Base-by-base conservation (phyloP, 2,329 filamentous ascomycete genomes). In the Fusarium sp. region DNA sequence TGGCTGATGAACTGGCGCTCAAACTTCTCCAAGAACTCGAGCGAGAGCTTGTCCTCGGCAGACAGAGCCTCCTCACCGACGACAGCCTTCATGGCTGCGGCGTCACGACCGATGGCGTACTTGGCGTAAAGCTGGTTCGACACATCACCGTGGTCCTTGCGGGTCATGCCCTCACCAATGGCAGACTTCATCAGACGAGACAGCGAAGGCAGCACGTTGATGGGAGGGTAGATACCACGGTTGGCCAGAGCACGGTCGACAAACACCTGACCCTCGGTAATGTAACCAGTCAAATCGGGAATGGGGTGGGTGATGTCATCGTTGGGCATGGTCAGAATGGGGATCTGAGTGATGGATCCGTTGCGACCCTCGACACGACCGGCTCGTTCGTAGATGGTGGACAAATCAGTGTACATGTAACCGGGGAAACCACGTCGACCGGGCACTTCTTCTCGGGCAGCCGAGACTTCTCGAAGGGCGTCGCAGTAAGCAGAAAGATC, bases 331-430 rank as follows among this genome's bases (percentile, higher is more conserved):
- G 97, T 98, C 86, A 99, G 85, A 83, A 99, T 99, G 70, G 97
- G 97, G 80, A 99, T 98, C 87, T 99, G 97, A 23, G 97, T 99
- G 80, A 99, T 99, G 80, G 97, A 99, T 71, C 97, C 97, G 81
- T 98, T 98, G 79, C 97, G 94, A 79, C 97, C 97, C 81, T 95
- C 89, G 60, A 99, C 97, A 93, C 97, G 97, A 82, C 97, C 97
- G 79, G 97, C 97, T 87, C 97, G 95, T 87, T 99, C 97, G 89
- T 99, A 99, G 81, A 99, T 98, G 82, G 97, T 99, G 70, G 97
- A 98, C 92, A 99, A 94, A 91, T 99, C 97, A 78, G 97, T 99
- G 89, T 99, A 99, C 97, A 99, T 99, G 90, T 99, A 99, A 94
- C 97, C 97, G 64, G 97, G 97, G 88, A 97, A 99, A 90, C 97